phyloP scores from a whole-genome alignment of 331 rosid genomes.

The Prunus yedoensis region DNA sequence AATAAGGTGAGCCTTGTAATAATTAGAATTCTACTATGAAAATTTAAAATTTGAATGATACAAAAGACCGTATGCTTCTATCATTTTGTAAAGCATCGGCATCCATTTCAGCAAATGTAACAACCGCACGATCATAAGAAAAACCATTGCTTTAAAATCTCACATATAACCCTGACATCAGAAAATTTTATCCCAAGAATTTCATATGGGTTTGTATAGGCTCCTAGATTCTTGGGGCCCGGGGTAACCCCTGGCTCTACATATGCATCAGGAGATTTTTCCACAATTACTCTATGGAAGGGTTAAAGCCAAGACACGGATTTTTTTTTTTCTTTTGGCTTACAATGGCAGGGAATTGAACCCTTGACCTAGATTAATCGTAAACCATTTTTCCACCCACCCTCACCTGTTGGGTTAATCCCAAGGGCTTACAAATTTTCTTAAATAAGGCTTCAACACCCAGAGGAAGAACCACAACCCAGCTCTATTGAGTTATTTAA shows the following conservation, averaged over 20 bases:
- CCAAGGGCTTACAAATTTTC: background rate
- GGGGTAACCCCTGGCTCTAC: background rate
- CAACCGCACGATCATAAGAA: no score
- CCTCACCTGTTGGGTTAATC: no score
- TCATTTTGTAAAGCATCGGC: background rate
- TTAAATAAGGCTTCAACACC: conserved; percentile 1
- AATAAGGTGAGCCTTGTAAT: background rate
- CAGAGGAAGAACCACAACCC: background rate
- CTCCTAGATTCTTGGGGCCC: background rate
- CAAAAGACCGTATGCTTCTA: background rate
- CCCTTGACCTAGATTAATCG: no score
- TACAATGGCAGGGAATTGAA: no score
- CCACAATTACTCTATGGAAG: background rate
- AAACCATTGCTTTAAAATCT: background rate
- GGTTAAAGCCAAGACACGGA: background rate
- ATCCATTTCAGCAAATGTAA: background rate
- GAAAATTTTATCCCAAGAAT: background rate
- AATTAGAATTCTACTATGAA: background rate
- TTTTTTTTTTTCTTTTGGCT: background rate
- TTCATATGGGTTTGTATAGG: conserved; percentile 1
- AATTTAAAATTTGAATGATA: background rate
- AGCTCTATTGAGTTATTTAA: background rate
- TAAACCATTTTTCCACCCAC: no score
- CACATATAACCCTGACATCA: background rate
- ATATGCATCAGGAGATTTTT: background rate